A percentile compares a stretch with the other conserved stretches of the same genome.
phyloP scores from a whole-genome alignment of 768 basidiomycete genomes.

The Phanerodontia chrysosporium region DNA sequence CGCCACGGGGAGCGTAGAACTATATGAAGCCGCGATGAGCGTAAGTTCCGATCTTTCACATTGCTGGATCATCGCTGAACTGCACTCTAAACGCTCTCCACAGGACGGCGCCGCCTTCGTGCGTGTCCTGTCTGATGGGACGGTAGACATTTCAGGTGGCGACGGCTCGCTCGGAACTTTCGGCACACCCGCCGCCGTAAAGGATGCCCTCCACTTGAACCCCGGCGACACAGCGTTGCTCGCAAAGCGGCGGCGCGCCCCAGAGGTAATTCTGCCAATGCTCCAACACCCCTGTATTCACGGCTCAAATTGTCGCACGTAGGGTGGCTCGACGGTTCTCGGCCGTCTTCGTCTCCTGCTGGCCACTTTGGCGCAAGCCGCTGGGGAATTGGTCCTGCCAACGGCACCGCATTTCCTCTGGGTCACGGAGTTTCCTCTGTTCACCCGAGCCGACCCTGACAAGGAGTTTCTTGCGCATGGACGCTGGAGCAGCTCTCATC shows the following conservation, averaged over 20 bases:
- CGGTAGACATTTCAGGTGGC: background rate
- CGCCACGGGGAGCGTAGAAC: conserved; percentile 1
- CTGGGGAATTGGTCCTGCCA: conserved; percentile 53
- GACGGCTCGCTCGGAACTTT: conserved; percentile 2
- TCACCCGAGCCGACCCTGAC: conserved; percentile 81
- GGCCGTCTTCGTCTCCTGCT: conserved; percentile 68
- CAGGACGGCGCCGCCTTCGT: conserved; percentile 4
- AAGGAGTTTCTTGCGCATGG: conserved; percentile 84
- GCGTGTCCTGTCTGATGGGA: background rate
- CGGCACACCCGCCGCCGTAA: conserved; percentile 4
- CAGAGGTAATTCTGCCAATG: conserved; percentile 38
- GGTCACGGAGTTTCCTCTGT: conserved; percentile 95
- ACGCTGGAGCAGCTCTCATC: conserved; percentile 89
- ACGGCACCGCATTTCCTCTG: conserved; percentile 80
- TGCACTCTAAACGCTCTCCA: background rate
- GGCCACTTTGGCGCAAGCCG: conserved; percentile 58
- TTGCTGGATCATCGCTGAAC: background rate
- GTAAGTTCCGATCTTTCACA: conserved; percentile 5
- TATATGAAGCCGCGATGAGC: conserved; percentile 2
- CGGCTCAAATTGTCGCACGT: conserved; percentile 3
- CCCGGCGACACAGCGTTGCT: conserved; percentile 42
- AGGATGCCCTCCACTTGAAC: conserved; percentile 38
- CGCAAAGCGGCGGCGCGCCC: conserved; percentile 42
- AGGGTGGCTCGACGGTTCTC: conserved; percentile 86
- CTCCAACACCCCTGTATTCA: background rate